These are phyloP conservation scores for Neonectria ditissima DNA, from an alignment of 2,329 filamentous ascomycete genomes.

Conservation along the genomic window DNA sequence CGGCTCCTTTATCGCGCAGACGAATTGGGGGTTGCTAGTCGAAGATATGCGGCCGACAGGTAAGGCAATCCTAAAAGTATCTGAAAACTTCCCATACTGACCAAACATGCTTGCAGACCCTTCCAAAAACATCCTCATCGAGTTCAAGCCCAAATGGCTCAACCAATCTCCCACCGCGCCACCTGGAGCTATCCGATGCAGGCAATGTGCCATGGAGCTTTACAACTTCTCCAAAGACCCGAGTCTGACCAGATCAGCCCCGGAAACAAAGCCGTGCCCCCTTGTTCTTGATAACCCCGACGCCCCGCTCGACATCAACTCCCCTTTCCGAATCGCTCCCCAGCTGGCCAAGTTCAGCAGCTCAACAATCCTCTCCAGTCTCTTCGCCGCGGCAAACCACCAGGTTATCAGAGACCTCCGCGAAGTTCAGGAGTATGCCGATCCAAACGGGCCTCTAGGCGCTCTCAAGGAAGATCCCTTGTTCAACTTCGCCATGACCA, in stretches of 20 bases:
- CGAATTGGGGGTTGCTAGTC: slow-evolving; percentile 76
- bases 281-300: slow-evolving; percentile 70
- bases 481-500: slow-evolving; percentile 80
- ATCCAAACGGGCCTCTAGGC: slow-evolving; percentile 58
- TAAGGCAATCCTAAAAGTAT: slow-evolving; percentile 30
- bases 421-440: slow-evolving; percentile 55
- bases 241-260: slow-evolving; percentile 49
- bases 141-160: slow-evolving; percentile 91
- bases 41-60: slow-evolving; percentile 72
- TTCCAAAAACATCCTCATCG: slow-evolving; percentile 61
- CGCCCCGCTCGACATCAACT: slow-evolving; percentile 57
- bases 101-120: slow-evolving; percentile 39
- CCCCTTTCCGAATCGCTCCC: slow-evolving; percentile 55
- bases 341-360: slow-evolving; percentile 46
- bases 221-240: slow-evolving; percentile 51
- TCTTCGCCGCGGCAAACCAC: slow-evolving; percentile 49
- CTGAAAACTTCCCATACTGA: slow-evolving; percentile 6
- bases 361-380: slow-evolving; percentile 40
- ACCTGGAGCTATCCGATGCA: slow-evolving; percentile 70
- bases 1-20: slow-evolving; percentile 63
- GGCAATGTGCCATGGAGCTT: slow-evolving; percentile 74
- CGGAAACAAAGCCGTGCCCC: slow-evolving; percentile 68
- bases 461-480: slow-evolving; percentile 56
- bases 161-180: slow-evolving; percentile 80
- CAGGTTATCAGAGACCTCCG: slow-evolving; percentile 51